A percentile compares a stretch with the other conserved stretches of the same genome.
These are phyloP conservation scores for Zygotorulaspora chibaensis DNA, from an alignment of 805 yeast genomes.

Conservation along the genomic window DNA sequence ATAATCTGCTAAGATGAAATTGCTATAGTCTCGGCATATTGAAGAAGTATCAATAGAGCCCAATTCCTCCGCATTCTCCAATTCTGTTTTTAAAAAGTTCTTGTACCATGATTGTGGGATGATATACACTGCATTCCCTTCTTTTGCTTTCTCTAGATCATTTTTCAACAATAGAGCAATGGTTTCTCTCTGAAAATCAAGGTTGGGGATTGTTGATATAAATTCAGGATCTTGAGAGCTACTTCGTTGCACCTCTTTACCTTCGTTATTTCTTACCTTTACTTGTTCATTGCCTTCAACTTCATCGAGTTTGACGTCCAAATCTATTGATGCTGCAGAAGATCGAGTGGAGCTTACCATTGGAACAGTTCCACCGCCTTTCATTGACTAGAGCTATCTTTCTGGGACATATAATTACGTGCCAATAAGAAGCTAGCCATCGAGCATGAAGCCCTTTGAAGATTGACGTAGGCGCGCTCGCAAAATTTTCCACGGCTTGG, in stretches of 20 bases:
- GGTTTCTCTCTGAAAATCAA: conserved; percentile 21
- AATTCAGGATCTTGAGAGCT: not conserved
- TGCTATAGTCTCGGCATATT: conserved; percentile 44
- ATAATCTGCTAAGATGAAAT: conserved; percentile 37
- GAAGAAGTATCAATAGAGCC: conserved; percentile 47
- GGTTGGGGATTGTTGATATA: conserved; percentile 1
- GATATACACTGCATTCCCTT: conserved; percentile 48
- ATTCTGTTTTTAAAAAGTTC: conserved; percentile 36
- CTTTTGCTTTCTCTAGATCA: conserved; percentile 25
- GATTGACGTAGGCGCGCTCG: not conserved
- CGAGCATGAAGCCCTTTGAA: not conserved
- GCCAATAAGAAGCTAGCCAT: too few species aligned
- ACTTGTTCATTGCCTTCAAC: too few species aligned
- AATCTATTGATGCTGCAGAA: too few species aligned
- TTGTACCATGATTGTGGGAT: conserved; percentile 46
- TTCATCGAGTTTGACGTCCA: too few species aligned
- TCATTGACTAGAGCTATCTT: too few species aligned
- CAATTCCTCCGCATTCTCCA: conserved; percentile 30
- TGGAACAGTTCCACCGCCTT: too few species aligned
- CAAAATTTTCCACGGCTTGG: conserved; percentile 1
- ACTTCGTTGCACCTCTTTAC: not conserved
- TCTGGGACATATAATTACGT: too few species aligned
- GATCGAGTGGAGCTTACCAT: too few species aligned
- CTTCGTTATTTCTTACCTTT: not conserved
- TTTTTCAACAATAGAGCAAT: conserved; percentile 15